Conservation (phyloP, 1,139 yeast genomes). For the Yamadazyma siamensis region DNA sequence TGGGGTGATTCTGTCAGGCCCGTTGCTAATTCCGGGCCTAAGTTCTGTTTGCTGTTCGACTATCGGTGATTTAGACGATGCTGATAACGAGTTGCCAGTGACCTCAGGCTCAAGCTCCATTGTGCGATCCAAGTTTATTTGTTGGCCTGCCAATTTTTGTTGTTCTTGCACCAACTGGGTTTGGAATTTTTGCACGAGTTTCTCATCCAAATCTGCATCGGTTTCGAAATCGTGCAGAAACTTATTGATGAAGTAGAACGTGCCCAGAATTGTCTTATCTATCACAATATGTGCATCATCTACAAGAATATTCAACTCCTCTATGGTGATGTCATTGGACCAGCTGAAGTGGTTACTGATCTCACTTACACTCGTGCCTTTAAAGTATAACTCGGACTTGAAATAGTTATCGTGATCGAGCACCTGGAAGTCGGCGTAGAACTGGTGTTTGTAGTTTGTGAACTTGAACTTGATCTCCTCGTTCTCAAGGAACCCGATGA, state of each 20-base stretch:
- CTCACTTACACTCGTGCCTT: constrained; percentile 37
- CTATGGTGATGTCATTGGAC: constrained; percentile 68
- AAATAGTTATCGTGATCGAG: constrained; percentile 24
- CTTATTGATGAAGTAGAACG: constrained; percentile 39
- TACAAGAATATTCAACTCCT: constrained; percentile 63
- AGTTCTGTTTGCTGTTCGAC: too few relatives aligned
- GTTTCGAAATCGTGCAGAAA: constrained; percentile 15
- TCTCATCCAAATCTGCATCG: constrained; percentile 7
- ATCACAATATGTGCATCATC: constrained; percentile 56
- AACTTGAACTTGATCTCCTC: constrained; percentile 26
- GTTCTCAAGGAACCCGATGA: constrained; percentile 20
- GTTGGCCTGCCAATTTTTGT: not conserved
- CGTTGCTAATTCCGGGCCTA: too few relatives aligned
- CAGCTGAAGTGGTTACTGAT: constrained; percentile 45
- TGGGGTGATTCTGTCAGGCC: too few relatives aligned
- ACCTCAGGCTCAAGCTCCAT: constrained; percentile 1
- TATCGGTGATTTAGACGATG: too few relatives aligned
- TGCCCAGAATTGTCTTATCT: constrained; percentile 65
- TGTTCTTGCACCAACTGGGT: constrained; percentile 2
- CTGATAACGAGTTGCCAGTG: not conserved
- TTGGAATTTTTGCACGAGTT: not conserved
- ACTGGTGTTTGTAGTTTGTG: constrained; percentile 21
- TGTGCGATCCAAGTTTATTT: constrained; percentile 1
- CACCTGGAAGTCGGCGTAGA: constrained; percentile 9
- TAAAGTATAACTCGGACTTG: constrained; percentile 23